Evolutionary conservation across 345 rosid species (phyloP).

Genomic region (Eucalyptus dawsonii): DNA sequence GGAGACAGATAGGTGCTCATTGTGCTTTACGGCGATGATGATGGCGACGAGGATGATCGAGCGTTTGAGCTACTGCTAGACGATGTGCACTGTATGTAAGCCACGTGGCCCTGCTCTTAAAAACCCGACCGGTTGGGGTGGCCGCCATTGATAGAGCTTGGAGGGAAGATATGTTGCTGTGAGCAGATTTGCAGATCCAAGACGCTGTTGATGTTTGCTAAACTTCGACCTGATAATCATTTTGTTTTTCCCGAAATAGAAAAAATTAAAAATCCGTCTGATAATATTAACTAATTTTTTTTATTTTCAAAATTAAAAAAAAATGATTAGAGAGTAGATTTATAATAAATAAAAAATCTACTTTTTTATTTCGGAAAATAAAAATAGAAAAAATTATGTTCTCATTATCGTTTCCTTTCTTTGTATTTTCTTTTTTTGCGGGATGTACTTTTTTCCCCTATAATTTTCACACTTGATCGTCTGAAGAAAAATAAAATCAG

Average conservation of each 20-base stretch:
- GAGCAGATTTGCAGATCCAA: not conserved
- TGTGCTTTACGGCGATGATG: not conserved
- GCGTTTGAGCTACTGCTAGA: not conserved
- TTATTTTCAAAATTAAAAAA: too few species aligned
- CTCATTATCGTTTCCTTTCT: too few species aligned
- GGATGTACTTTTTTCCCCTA: too few species aligned
- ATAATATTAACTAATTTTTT: too few species aligned
- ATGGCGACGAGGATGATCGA: not conserved
- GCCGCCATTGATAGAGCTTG: not conserved
- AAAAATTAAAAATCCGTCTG: fast-evolving
- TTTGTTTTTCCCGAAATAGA: not conserved
- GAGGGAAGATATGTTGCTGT: not conserved
- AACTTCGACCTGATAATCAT: not conserved
- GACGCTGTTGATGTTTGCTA: not conserved
- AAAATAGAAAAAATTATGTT: too few species aligned
- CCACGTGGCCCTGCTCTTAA: not conserved
- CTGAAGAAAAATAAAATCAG: not conserved
- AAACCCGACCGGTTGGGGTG: not conserved
- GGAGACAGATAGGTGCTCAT: not conserved
- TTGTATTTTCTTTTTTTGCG: not conserved
- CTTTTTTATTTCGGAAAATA: too few species aligned
- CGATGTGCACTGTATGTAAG: not conserved
- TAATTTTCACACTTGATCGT: not conserved
- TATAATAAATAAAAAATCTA: too few species aligned
- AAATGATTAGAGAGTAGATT: too few species aligned